Evolutionary conservation across 257 asterid genomes (phyloP), one percentile per base, ranked within the genome.

Genomic region (Anisodus tanguticus): DNA sequence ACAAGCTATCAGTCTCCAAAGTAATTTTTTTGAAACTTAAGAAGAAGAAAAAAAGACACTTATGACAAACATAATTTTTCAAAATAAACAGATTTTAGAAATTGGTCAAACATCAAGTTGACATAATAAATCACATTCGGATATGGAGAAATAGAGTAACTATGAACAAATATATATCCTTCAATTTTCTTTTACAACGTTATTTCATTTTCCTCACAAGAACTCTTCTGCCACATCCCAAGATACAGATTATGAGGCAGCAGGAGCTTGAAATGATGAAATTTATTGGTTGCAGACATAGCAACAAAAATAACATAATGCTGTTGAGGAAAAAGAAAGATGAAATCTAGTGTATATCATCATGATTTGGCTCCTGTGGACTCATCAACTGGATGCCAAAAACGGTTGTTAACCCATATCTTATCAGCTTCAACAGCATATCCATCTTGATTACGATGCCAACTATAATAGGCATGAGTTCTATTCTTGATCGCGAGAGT

Each of bases 371-470:
- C 41, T 54, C 79, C 62, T 0, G 89, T 85, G 39, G 92, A 92
- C 67, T 93, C 97, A 78, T 95, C 97, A 26, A 91, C 74, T 7
- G 88, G 93, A 86, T 88, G 83, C 93, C 92, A 94, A 58, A 59
- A 41, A 67, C 98, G 85, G 86, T 95, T 95, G 51, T 62, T 90
- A 77, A 95, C 90, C 98, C 98, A 95, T 91, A 92, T 47, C 4
- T 91, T 69, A 88, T 95, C 98, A 31, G 98, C 96, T 89, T 88
- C 86, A 7, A 92, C 94, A 0, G 97, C 92, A 16, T 74, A 88
- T 43, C 97, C 98, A 67, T 95, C 98, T 5, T 94, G 97, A 70
- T 94, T 95, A 3, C 98, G 92, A 67, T 94, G 98, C 98, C 98
- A 95, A 70, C 93, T 86, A 55, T 87, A 95, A 85, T 88, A 87